Conservation (phyloP, 176 grass and related monocot genomes). For the Avena eriantha region DNA sequence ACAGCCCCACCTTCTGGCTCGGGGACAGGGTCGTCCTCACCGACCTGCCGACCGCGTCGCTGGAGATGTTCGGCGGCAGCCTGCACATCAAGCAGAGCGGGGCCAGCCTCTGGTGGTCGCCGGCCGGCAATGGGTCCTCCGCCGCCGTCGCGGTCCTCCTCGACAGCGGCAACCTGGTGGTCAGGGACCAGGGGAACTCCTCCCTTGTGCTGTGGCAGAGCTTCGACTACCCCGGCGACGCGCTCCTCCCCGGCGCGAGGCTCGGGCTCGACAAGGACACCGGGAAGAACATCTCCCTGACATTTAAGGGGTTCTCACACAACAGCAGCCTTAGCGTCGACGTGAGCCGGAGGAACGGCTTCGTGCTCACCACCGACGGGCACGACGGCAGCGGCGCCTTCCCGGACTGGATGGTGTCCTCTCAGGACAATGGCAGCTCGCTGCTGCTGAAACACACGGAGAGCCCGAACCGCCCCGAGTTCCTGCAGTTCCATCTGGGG, state of each 20-base stretch:
- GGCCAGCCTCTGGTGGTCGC: slow-evolving; percentile 25
- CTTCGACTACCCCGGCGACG: slow-evolving; percentile 54
- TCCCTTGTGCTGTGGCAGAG: slow-evolving; percentile 53
- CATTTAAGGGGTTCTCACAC: slow-evolving; percentile 16
- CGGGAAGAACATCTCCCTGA: slow-evolving; percentile 44
- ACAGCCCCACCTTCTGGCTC: slow-evolving; percentile 34
- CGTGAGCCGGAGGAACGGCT: slow-evolving; percentile 31
- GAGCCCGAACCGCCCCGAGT: slow-evolving; percentile 16
- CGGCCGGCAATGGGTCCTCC: background rate
- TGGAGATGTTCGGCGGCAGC: slow-evolving; percentile 27
- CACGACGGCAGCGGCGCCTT: slow-evolving; percentile 3
- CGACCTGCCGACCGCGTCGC: slow-evolving; percentile 10
- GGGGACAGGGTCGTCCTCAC: slow-evolving; percentile 35
- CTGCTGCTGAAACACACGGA: slow-evolving; percentile 33
- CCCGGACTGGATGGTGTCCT: slow-evolving; percentile 57
- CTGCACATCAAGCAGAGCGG: slow-evolving; percentile 36
- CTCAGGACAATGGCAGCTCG: slow-evolving; percentile 27
- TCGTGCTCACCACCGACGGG: slow-evolving; percentile 50
- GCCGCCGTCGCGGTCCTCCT: slow-evolving; percentile 26
- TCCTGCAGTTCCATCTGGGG: slow-evolving; percentile 48
- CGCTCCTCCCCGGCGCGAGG: slow-evolving; percentile 53
- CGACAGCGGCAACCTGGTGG: slow-evolving; percentile 48
- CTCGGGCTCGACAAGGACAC: slow-evolving; percentile 54
- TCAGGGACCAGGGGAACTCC: slow-evolving; percentile 36
- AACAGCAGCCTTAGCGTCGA: slow-evolving; percentile 53